phyloP scores from a whole-genome alignment of 148 eudicot genomes.

The Rhododendron ferrugineum region DNA sequence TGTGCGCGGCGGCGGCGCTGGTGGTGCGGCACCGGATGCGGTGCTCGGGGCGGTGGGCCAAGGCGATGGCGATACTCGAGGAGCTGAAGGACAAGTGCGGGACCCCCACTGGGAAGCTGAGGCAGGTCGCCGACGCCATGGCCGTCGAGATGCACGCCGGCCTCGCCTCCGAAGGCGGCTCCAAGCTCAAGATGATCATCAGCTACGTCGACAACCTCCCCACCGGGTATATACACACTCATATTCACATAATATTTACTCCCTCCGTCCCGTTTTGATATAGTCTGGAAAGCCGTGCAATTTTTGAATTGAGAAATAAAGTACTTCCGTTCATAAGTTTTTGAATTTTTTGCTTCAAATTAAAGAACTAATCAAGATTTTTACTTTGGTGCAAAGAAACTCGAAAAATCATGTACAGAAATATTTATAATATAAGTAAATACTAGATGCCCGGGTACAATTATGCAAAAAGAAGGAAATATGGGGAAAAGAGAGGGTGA shows the following conservation, averaged over 20 bases:
- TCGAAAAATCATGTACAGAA: too few species aligned
- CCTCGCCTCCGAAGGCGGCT: conserved; percentile 77
- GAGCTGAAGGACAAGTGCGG: conserved; percentile 59
- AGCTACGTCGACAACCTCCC: conserved; percentile 82
- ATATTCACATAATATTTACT: not conserved
- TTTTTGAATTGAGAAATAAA: too few species aligned
- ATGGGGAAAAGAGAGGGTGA: not conserved
- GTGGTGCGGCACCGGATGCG: conserved; percentile 48
- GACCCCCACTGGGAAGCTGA: conserved; percentile 42
- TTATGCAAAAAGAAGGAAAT: not conserved
- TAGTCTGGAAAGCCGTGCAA: too few species aligned
- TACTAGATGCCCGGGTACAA: not conserved
- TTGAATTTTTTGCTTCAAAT: too few species aligned
- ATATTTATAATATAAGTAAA: not conserved
- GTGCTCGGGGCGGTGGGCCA: conserved; percentile 41
- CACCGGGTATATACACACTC: conserved; percentile 43
- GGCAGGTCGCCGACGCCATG: conserved; percentile 85
- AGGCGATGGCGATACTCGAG: conserved; percentile 46
- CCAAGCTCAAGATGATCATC: conserved; percentile 82
- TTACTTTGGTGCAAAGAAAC: too few species aligned
- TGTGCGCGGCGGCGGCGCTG: conserved; percentile 49
- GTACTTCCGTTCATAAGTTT: too few species aligned
- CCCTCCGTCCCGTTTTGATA: too few species aligned
- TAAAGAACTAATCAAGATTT: too few species aligned
- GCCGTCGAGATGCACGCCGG: conserved; percentile 92